Conservation (phyloP, 108 stramenopile genomes). For the Bacterosira constricta region DNA sequence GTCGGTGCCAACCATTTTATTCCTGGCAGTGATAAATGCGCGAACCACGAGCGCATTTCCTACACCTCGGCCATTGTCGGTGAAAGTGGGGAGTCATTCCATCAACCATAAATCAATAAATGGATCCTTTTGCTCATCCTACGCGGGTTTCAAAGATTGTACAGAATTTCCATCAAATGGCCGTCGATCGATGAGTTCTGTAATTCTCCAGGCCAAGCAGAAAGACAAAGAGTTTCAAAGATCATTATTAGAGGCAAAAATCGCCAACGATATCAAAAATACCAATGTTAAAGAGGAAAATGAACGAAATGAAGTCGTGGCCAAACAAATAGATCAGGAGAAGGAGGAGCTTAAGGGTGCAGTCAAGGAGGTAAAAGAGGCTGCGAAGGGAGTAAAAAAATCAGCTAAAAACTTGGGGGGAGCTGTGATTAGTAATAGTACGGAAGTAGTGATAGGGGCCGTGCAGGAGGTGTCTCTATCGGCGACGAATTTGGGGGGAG, state of each 20-base stretch:
- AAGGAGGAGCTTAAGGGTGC: conserved; percentile 48
- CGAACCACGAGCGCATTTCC: neutral
- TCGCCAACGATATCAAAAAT: conserved; percentile 31
- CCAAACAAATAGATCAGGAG: conserved; percentile 34
- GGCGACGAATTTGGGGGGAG: conserved; percentile 34
- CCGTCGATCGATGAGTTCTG: neutral
- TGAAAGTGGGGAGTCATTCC: neutral
- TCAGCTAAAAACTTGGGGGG: conserved; percentile 23
- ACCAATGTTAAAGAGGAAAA: conserved; percentile 12
- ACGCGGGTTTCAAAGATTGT: too few species aligned
- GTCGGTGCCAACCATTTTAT: neutral
- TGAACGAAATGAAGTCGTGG: conserved; percentile 17
- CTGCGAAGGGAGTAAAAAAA: conserved; percentile 8
- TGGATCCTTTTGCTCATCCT: too few species aligned
- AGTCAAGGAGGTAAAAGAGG: conserved; percentile 54
- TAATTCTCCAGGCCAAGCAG: neutral
- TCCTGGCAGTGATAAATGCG: neutral
- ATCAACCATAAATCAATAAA: neutral
- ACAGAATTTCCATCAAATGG: conserved; percentile 1
- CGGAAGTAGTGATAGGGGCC: conserved; percentile 36
- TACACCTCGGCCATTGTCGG: neutral
- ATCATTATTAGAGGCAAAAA: conserved; percentile 21
- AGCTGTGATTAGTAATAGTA: conserved; percentile 2
- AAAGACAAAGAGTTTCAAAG: conserved; percentile 12
- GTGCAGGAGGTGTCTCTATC: conserved; percentile 42